Conservation (phyloP, 2,329 filamentous ascomycete species). For the Aspergillus novoparasiticus region DNA sequence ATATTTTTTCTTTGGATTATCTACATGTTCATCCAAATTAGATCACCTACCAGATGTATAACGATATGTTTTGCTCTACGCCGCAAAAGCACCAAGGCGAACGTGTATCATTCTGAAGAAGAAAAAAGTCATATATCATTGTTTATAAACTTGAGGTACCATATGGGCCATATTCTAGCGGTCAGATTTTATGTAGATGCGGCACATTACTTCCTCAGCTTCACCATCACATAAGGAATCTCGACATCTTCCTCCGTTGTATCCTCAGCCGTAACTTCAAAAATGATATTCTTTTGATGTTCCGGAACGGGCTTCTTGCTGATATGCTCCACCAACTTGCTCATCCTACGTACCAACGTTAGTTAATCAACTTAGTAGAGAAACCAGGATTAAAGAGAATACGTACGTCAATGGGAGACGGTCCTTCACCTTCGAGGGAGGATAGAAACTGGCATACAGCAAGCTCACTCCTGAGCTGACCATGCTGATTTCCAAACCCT, state of each 20-base stretch:
- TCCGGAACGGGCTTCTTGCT: slow-evolving; percentile 89
- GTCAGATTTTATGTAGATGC: slow-evolving; percentile 12
- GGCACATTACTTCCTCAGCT: slow-evolving; percentile 53
- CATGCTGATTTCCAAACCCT: slow-evolving; percentile 85
- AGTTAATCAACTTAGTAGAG: slow-evolving; percentile 28
- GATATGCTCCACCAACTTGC: slow-evolving; percentile 81
- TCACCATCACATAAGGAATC: slow-evolving; percentile 94
- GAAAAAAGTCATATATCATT: slow-evolving; percentile 16
- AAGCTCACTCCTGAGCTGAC: slow-evolving; percentile 96
- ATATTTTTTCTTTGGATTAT: no score
- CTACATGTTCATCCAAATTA: no score
- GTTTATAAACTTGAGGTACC: background rate
- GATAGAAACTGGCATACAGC: slow-evolving; percentile 92
- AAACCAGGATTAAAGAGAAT: background rate
- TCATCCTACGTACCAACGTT: slow-evolving; percentile 63
- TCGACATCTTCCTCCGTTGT: slow-evolving; percentile 89
- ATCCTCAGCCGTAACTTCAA: slow-evolving; percentile 93
- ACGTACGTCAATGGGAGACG: slow-evolving; percentile 71
- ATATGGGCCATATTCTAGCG: background rate
- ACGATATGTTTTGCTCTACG: background rate
- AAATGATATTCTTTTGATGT: slow-evolving; percentile 94
- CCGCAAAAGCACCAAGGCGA: background rate
- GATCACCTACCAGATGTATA: no score
- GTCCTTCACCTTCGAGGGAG: slow-evolving; percentile 79
- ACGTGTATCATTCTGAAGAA: background rate